Evolutionary conservation across 805 yeast genomes (phyloP).

Genomic region (Yarrowia phangngaensis): DNA sequence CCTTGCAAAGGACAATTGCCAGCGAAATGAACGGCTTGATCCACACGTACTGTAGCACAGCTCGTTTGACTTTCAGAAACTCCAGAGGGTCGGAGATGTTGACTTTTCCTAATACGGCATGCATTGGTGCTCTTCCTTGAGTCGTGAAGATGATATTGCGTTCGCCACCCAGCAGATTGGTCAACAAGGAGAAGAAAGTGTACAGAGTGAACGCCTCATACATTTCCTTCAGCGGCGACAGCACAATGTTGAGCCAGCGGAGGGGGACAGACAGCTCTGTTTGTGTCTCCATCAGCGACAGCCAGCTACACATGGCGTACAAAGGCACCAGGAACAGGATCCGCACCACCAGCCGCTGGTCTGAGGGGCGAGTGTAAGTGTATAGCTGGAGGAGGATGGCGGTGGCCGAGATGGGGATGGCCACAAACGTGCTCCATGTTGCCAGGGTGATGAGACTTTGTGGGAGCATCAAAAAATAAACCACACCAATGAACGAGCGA

Average conservation of each 20-base stretch:
- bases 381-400: constrained; percentile 53
- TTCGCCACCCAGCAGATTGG: constrained; percentile 88
- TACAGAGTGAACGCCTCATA: constrained; percentile 96
- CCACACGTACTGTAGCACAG: constrained; percentile 93
- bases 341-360: constrained; percentile 78
- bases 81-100: constrained; percentile 86
- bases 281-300: constrained; percentile 49
- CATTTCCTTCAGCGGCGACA: constrained; percentile 80
- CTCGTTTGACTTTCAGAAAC: constrained; percentile 72
- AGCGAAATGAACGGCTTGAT: constrained; percentile 77
- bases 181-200: constrained; percentile 80
- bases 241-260: constrained; percentile 39
- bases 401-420: constrained; percentile 44
- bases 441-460: constrained; percentile 4
- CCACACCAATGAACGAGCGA: too few species aligned
- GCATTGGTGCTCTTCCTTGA: constrained; percentile 66
- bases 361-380: constrained; percentile 84
- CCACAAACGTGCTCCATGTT: constrained; percentile 32
- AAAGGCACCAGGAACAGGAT: constrained; percentile 67
- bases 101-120: constrained; percentile 56
- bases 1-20: constrained; percentile 47
- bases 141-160: constrained; percentile 69
- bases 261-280: constrained; percentile 26
- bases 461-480: constrained; percentile 4
- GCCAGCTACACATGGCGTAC: constrained; percentile 67